These are phyloP conservation scores for Powellomyces hirtus DNA, from an alignment of 192 early-diverging fungal species.

Conservation along the genomic window DNA sequence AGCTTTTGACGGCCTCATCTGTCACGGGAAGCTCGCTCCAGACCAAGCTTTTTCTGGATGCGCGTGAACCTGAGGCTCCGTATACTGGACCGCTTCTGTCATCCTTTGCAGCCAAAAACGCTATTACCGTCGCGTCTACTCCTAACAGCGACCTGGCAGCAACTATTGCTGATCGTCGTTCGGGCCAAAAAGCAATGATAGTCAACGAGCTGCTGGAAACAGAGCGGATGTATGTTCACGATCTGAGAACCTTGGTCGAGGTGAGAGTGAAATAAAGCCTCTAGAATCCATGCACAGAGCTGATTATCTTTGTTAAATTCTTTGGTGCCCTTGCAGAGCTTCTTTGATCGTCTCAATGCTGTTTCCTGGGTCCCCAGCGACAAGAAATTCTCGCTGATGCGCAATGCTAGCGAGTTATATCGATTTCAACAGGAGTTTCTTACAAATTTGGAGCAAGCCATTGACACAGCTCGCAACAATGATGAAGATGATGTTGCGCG, in stretches of 20 bases:
- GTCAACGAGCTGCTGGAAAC: conserved; percentile 24
- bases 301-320: background rate
- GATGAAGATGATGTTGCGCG: background rate
- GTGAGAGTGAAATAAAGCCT: conserved; percentile 7
- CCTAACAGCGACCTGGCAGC: background rate
- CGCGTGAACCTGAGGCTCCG: conserved; percentile 2
- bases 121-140: background rate
- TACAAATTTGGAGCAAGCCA: background rate
- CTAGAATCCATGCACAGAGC: background rate
- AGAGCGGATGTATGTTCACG: conserved; percentile 27
- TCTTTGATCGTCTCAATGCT: conserved; percentile 32
- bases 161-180: background rate
- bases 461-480: background rate
- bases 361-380: conserved; percentile 32
- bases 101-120: background rate
- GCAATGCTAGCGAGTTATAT: conserved; percentile 32
- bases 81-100: conserved; percentile 11
- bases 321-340: conserved; percentile 22
- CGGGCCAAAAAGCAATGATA: conserved; percentile 3
- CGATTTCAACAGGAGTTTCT: conserved; percentile 36
- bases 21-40: background rate
- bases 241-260: conserved; percentile 28
- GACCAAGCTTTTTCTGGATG: background rate
- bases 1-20: background rate
- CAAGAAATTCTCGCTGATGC: conserved; percentile 31